Evolutionary conservation across 768 basidiomycete genomes (phyloP).

Genomic region (Podaxis mareebaensis): DNA sequence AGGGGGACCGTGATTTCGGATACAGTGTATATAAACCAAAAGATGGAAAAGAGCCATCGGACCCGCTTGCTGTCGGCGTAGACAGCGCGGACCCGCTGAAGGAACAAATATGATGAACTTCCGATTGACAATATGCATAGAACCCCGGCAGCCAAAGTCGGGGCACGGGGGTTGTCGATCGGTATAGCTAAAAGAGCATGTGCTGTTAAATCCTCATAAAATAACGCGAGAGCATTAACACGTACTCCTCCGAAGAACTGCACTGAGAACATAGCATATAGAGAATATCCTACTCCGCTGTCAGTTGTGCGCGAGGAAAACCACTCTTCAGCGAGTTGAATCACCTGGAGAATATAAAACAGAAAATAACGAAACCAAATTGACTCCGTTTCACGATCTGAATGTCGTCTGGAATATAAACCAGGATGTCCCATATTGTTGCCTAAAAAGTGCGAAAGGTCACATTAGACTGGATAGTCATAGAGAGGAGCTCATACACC

Average conservation of each 20-base stretch:
- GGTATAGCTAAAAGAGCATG: not conserved
- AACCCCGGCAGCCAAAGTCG: not conserved
- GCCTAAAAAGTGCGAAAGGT: not conserved
- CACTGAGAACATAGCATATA: not conserved
- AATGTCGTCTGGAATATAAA: not conserved
- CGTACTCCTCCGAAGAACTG: not conserved
- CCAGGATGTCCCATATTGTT: constrained; percentile 1
- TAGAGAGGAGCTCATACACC: not conserved
- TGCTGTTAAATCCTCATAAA: too few species aligned
- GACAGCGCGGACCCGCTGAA: not conserved
- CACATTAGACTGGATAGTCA: not conserved
- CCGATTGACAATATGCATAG: not conserved
- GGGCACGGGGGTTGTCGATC: not conserved
- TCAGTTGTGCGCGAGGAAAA: not conserved
- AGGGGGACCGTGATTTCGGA: not conserved
- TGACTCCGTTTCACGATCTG: not conserved
- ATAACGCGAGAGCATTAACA: not conserved
- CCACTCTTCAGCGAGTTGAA: not conserved
- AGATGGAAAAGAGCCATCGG: not conserved
- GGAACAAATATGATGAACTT: not conserved
- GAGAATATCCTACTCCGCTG: not conserved
- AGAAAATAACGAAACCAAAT: not conserved
- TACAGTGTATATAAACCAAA: not conserved
- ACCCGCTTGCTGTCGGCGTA: not conserved
- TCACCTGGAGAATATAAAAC: constrained; percentile 2